Evolutionary conservation across 2,329 filamentous ascomycete species (phyloP), one percentile per base, ranked within the genome.

Genomic region (Tolypocladium paradoxum): DNA sequence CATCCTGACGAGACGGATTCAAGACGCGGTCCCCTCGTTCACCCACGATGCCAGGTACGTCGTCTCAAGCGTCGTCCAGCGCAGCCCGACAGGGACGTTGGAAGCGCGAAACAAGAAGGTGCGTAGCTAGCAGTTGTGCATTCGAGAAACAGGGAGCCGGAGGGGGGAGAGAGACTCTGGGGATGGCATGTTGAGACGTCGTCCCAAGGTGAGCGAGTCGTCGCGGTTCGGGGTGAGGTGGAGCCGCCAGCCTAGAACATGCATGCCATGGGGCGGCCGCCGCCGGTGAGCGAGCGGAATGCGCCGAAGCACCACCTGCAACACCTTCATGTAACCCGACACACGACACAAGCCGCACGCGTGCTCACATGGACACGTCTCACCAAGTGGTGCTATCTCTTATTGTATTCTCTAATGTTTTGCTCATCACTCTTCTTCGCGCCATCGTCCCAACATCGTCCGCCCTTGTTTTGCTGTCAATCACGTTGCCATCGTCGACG

Each of bases 1-100:
- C 81, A 84, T 85, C 5, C 40, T 64, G 57, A 20, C 29, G 22
- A 34, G 24, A 43, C 8, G 38, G 38, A 22, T 22, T 14, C 18
- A 20, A 20, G 27, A 8, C 33, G 46, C 24, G 6, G 27, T 34
- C 46, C 27, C n/a, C 27, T 33, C 46, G 46, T 20, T 22, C 27
- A 31, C 14, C 27, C 27, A 5, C 46, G 4, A 11, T n/a, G 27
- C 11, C 16, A 22, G 12, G 20, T 20, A 24, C 2, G 20, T 22
- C 9, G n/a, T 20, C n/a, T 40, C 20, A 12, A 22, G 11, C n/a
- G 37, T 24, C 40, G 40, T 45, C 40, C 20, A 4, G 22, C 24
- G 33, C 12, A 36, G 45, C 45, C 47, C 22, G 12, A 27, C 22
- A 11, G 40, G 12, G 22, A 27, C 12, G 22, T 2, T 43, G 22